Base-by-base conservation (phyloP, 139 green algal genomes). In the Diplosphaera chodatii region DNA sequence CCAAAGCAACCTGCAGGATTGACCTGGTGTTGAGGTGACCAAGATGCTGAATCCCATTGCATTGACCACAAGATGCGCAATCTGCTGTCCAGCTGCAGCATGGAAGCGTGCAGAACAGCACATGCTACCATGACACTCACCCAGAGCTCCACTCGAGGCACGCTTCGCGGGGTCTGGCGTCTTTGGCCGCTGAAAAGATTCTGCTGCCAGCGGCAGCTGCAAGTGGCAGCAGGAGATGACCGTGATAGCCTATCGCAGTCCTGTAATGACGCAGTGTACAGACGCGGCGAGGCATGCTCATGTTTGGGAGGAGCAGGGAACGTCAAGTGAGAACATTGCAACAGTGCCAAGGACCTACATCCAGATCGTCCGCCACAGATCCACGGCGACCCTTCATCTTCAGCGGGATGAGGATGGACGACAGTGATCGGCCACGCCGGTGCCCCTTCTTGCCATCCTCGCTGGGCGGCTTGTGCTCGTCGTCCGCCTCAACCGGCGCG, bases 371-470 rank as follows among this genome's bases (percentile, higher is more conserved):
- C 10, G 23, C 55, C 15, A 18, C 21, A 23, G 55, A 64, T 13
- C 55, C 22, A 4, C 55, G 55, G 4, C 22, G 55, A 13, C 23
- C 23, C 22, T 28, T 64, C 4, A 30, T 64, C 33, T 69, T 64
- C 34, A 75, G 23, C 16, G 34, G 37, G 2, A 62, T 37, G 16
- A 82, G 55, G 33, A 82, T 31, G 16, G 62, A 56, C 4, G 77
- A 68, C 27, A 83, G 59, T 6, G 78, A 83, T 4, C 69, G 69
- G 28, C 72, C 62, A 4, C 78, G 68, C 3, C 69, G 55, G 33
- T 80, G 74, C 16, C 41, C 40, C 56, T 76, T 79, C 48, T 76
- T 79, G 18, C 37, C 67, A 16, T 21, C 72, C 18, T 77, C 72
- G 21, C 29, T 55, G 23, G 32, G 6, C 55, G 59, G 10, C 37